Evolutionary conservation across 371 early-diverging fungal species (phyloP).

Genomic region (Entomophthora muscae): DNA sequence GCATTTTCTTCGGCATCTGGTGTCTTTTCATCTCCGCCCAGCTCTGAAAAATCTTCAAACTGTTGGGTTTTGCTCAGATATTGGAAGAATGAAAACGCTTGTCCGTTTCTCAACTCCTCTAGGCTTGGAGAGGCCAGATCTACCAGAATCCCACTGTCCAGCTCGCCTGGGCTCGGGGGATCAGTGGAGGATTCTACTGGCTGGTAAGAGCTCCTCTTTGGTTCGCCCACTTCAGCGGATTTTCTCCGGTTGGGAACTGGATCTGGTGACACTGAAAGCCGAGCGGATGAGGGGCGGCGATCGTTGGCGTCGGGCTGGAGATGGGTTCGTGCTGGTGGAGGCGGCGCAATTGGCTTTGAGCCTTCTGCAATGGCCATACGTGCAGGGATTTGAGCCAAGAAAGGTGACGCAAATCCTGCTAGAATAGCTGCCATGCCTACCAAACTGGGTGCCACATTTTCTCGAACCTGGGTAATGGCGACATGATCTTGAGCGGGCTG

Average conservation of each 20-base stretch:
- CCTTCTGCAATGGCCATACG: slow-evolving; percentile 65
- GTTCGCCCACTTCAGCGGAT: slow-evolving; percentile 9
- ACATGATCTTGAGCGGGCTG: neutral
- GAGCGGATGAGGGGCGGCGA: slow-evolving; percentile 13
- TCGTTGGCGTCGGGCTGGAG: neutral
- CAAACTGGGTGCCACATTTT: slow-evolving; percentile 57
- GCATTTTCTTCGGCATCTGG: neutral
- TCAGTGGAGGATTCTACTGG: slow-evolving; percentile 16
- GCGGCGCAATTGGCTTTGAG: slow-evolving; percentile 12
- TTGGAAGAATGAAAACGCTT: slow-evolving; percentile 16
- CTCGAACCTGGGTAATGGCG: slow-evolving; percentile 27
- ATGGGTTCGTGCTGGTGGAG: slow-evolving; percentile 9
- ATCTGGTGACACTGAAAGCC: slow-evolving; percentile 6
- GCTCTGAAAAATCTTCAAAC: slow-evolving; percentile 10
- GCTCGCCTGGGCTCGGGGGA: slow-evolving; percentile 17
- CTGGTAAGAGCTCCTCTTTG: neutral
- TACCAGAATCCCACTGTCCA: slow-evolving; percentile 1
- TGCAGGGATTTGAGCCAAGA: slow-evolving; percentile 43
- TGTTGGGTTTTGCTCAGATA: slow-evolving; percentile 8
- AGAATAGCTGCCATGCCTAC: slow-evolving; percentile 76
- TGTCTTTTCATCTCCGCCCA: slow-evolving; percentile 6
- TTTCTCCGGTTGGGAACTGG: slow-evolving; percentile 8
- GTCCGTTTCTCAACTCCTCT: slow-evolving; percentile 21
- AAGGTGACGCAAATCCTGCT: slow-evolving; percentile 49
- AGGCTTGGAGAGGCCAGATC: slow-evolving; percentile 6